Base-by-base conservation (phyloP, 805 yeast species). In the Myxozyma geophila region DNA sequence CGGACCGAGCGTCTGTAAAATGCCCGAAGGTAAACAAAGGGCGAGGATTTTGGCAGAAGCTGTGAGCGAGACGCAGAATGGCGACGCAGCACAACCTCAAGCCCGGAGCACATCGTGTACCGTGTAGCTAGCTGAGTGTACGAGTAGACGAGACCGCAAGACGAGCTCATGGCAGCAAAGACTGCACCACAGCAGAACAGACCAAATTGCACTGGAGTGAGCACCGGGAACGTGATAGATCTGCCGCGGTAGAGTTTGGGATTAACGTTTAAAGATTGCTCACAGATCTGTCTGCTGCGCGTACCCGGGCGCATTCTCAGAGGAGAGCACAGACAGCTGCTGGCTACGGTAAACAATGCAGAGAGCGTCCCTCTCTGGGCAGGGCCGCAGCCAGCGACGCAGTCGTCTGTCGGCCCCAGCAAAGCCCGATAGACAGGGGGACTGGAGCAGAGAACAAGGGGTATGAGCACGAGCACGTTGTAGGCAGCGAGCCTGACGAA, bases 381-480 rank as follows among this genome's bases (percentile, higher is more conserved):
- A 28, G 28, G 28, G 28, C 28, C 5, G 28, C 2, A 28, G 28
- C 5, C 28, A 43, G 19, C 47, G 9, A 19, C 6, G 17, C 21
- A 43, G 17, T 2, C 15, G 6, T 2, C 5, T n/a, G 21, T 4
- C 5, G 19, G 5, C 10, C 2, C 21, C 19, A 19, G 51, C 44
- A 51, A 51, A 28, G 33, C n/a, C 28, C 17, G 28, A 36, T 12
- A 48, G 28, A 12, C 10, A 36, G 37, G 37, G 36, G 28, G 52
- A 39, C 13, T 12, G 43, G 43, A n/a, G 6, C n/a, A 23, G 52
- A 17, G 37, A 48, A 33, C 52, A 48, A 48, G 52, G 52, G 39
- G 19, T 48, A 13, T 23, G n/a, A 13, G 39, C 44, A 13, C 10
- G 13, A 35, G 17, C 8, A 15, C 28, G 36, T 33, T 28, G 53